Base-by-base conservation (phyloP, 1,284 basidiomycete species). In the Moesziomyces antarcticus region DNA sequence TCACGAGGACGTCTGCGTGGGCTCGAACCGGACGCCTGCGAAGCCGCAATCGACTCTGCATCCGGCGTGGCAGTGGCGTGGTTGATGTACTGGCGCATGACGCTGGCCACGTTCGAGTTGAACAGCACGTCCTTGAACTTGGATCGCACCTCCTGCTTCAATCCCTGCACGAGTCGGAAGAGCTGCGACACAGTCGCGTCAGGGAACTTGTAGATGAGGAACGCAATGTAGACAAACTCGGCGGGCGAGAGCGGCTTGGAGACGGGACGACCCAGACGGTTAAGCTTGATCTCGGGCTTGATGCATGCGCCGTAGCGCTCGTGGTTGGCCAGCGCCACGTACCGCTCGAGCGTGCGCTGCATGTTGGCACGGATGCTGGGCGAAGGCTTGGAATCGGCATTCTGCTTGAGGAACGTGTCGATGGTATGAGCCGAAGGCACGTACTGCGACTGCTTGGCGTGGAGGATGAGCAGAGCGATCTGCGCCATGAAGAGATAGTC, bases 161-260 rank as follows among this genome's bases (percentile, higher is more conserved):
- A 20, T 3, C 64, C 63, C 6, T 75, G 52, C 11, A 75, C 66
- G 9, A 77, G 30, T 2, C 54, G 47, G 47, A 42, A 70, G 11
- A 77, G 62, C 43, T 77, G 62, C 45, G 49, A 41, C 4, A 56
- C 43, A 0, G 52, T 58, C 13, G 67, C 66, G 7, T 61, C 37
- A 2, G 60, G 65, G 30, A 75, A 77, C 48, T 59, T 50, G 60
- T 20, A 71, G 62, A 73, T 66, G 53, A 75, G 20, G 13, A 61
- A 59, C 7, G 62, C 71, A 35, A 66, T 62, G 50, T 68, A 75
- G 41, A 75, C 67, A 20, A 77, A 77, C 25, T 77, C 75, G 54
- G 70, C 58, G 3, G 75, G 75, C 22, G 75, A 53, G 24, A 77
- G 55, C 16, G 68, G 68, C 56, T 75, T 75, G 30, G 10, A 46